Percentiles rank a stretch among this genome's conserved stretches.
Conservation (phyloP, 805 yeast species). For the Metschnikowia peoriensis region DNA sequence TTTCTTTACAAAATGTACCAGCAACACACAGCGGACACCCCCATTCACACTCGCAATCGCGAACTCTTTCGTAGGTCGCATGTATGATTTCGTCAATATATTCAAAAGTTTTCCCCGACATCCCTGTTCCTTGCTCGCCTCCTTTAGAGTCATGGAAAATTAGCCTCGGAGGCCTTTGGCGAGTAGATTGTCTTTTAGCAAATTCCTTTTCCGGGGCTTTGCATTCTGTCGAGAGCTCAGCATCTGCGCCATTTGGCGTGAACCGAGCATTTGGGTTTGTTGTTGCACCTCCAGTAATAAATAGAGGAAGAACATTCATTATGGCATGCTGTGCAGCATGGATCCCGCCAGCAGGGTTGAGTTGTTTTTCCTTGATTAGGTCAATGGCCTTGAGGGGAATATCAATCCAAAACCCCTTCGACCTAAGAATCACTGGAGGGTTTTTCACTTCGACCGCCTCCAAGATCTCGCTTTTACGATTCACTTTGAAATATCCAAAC, state of each 20-base stretch:
- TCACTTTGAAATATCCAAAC: conserved; percentile 90
- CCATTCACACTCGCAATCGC: conserved; percentile 67
- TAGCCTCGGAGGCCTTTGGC: conserved; percentile 84
- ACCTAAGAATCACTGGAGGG: conserved; percentile 68
- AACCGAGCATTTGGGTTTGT: conserved; percentile 33
- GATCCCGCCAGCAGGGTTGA: conserved; percentile 85
- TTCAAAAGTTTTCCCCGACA: conserved; percentile 76
- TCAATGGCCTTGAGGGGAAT: conserved; percentile 67
- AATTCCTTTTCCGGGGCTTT: conserved; percentile 97
- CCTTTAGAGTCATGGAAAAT: conserved; percentile 84
- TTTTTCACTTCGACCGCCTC: conserved; percentile 92
- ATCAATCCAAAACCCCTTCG: conserved; percentile 93
- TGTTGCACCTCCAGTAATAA: conserved; percentile 66
- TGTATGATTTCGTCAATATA: conserved; percentile 64
- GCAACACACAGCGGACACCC: conserved; percentile 91
- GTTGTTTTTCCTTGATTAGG: conserved; percentile 50
- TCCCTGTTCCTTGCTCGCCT: conserved; percentile 76
- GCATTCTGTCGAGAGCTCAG: conserved; percentile 87
- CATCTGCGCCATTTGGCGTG: conserved; percentile 30
- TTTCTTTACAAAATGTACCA: conserved; percentile 76
- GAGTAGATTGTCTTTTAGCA: conserved; percentile 64
- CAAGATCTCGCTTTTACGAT: conserved; percentile 69
- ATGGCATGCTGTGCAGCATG: conserved; percentile 95
- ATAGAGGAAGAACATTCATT: conserved; percentile 73
- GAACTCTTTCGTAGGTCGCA: conserved; percentile 57